Conservation (phyloP, 164 flowering plant genomes). For the Tinospora cordifolia region DNA sequence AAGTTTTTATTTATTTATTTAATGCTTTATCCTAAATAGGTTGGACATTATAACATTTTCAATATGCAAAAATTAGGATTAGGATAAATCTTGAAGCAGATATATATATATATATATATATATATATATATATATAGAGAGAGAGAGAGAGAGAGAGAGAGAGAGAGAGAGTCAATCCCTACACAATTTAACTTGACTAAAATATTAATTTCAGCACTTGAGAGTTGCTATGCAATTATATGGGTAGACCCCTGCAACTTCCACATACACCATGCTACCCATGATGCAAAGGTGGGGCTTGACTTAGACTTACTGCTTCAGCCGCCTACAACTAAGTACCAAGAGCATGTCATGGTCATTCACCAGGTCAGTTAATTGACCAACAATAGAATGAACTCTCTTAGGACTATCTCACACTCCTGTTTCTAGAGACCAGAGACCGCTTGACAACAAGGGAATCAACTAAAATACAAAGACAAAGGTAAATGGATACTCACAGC, state of each 20-base stretch:
- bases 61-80: no score
- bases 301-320: background rate
- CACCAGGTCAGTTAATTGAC: background rate
- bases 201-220: no score
- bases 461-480: background rate
- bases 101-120: no score
- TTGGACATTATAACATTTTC: no score
- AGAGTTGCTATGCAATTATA: background rate
- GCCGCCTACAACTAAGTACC: background rate
- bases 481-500: conserved; percentile 50
- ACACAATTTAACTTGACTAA: background rate
- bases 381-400: background rate
- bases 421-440: background rate
- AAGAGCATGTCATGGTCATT: background rate
- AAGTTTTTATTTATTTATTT: no score
- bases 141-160: no score
- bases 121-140: no score
- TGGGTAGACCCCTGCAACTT: background rate
- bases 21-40: no score
- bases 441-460: background rate
- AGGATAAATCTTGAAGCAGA: no score
- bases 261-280: background rate
- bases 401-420: background rate
- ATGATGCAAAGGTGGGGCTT: background rate
- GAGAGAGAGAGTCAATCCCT: conserved; percentile 2